phyloP scores from a whole-genome alignment of 352 stramenopile genomes.

The Phytophthora aleatoria region DNA sequence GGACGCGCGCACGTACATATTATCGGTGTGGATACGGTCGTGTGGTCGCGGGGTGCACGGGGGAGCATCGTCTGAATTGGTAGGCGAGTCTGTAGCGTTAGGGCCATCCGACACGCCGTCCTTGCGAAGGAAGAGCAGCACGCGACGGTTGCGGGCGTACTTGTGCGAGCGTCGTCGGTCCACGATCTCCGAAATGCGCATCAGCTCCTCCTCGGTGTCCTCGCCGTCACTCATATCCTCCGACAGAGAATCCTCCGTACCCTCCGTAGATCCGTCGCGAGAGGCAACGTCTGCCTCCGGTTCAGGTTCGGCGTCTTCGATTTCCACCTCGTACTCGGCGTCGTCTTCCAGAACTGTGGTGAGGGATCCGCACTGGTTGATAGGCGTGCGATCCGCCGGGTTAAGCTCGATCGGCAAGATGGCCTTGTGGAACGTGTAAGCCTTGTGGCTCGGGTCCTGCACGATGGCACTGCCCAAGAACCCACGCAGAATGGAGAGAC shows the following conservation, averaged over 20 bases:
- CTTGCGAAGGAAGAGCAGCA: slow-evolving; percentile 62
- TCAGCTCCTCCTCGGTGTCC: slow-evolving; percentile 42
- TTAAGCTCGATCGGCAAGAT: slow-evolving; percentile 55
- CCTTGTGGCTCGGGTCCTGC: slow-evolving; percentile 53
- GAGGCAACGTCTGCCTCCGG: slow-evolving; percentile 39
- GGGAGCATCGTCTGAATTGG: slow-evolving; percentile 13
- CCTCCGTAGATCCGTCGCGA: slow-evolving; percentile 46
- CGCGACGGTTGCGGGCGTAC: slow-evolving; percentile 59
- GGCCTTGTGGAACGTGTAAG: slow-evolving; percentile 61
- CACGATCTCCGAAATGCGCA: slow-evolving; percentile 49
- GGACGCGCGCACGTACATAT: slow-evolving; percentile 40
- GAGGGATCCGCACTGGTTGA: slow-evolving; percentile 67
- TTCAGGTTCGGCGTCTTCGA: slow-evolving; percentile 41
- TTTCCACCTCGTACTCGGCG: slow-evolving; percentile 43
- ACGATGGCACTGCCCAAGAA: slow-evolving; percentile 71
- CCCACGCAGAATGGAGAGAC: slow-evolving; percentile 67
- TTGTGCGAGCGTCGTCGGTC: slow-evolving; percentile 59
- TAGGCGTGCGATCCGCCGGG: slow-evolving; percentile 46
- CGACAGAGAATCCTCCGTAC: slow-evolving; percentile 41
- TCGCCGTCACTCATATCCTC: slow-evolving; percentile 49
- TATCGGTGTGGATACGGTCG: slow-evolving; percentile 24
- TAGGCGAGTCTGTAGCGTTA: neutral
- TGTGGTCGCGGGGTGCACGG: slow-evolving; percentile 22
- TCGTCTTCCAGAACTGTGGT: slow-evolving; percentile 69
- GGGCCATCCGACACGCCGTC: slow-evolving; percentile 26